Evolutionary conservation across 78 protist species (phyloP).

Genomic region (Monosiga brevicollis): DNA sequence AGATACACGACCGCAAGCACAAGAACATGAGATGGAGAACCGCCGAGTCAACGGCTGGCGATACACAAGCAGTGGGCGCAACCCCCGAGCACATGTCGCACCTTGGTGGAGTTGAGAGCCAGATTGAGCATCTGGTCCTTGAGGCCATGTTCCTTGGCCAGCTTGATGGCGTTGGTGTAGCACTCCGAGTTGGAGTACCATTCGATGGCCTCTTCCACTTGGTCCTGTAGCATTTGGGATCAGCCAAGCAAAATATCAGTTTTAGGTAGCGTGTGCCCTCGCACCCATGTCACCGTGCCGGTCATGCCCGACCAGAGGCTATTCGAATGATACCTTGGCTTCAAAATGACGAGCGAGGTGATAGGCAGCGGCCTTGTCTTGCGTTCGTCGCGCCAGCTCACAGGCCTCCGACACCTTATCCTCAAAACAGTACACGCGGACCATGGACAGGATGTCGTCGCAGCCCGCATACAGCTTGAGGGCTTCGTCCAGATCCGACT

Average conservation of each 20-base stretch:
- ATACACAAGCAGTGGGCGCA: too few species aligned
- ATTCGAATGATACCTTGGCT: not conserved
- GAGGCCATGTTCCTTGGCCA: constrained; percentile 39
- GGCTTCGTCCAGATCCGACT: constrained; percentile 17
- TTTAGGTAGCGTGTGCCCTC: too few species aligned
- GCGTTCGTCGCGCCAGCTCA: not conserved
- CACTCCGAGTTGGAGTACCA: constrained; percentile 23
- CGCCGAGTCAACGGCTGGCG: too few species aligned
- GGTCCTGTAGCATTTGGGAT: not conserved
- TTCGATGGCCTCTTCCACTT: constrained; percentile 35
- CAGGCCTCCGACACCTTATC: not conserved
- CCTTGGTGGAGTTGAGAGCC: constrained; percentile 26
- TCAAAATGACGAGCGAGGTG: constrained; percentile 34
- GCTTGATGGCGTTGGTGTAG: constrained; percentile 49
- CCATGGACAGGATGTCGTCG: constrained; percentile 29
- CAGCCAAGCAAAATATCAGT: too few species aligned
- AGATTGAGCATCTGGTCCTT: constrained; percentile 28
- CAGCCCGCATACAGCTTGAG: constrained; percentile 38
- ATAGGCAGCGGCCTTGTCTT: constrained; percentile 40
- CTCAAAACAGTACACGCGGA: constrained; percentile 34
- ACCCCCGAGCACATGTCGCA: too few species aligned
- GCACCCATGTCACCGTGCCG: too few species aligned
- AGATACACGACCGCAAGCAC: too few species aligned
- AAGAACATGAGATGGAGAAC: too few species aligned
- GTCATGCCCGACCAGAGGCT: too few species aligned